Evolutionary conservation across 441 rosid species (phyloP).

Genomic region (Eutrema salsugineum): DNA sequence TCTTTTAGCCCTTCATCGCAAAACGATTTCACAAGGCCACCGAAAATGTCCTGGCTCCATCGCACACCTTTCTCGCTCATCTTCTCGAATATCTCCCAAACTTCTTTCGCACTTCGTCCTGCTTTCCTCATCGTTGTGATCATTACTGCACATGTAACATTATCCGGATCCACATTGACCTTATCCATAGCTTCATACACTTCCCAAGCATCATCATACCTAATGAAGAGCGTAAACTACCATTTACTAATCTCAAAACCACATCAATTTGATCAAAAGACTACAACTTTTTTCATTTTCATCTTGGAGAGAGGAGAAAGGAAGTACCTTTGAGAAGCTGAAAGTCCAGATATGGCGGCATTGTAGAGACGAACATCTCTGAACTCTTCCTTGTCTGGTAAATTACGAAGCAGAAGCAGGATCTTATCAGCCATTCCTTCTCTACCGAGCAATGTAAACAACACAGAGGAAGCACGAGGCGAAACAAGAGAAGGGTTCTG

Average conservation of each 20-base stretch:
- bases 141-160: slow-evolving; percentile 73
- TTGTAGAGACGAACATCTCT: slow-evolving; percentile 70
- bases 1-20: slow-evolving; percentile 80
- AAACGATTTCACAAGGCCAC: slow-evolving; percentile 71
- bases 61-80: slow-evolving; percentile 74
- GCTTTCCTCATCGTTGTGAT: slow-evolving; percentile 68
- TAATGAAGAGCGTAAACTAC: slow-evolving; percentile 3
- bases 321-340: slow-evolving; percentile 49
- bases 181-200: slow-evolving; percentile 67
- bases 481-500: slow-evolving; percentile 71
- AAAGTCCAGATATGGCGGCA: slow-evolving; percentile 71
- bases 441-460: slow-evolving; percentile 69
- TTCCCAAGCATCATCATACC: slow-evolving; percentile 74
- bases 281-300: not conserved
- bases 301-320: not conserved
- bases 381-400: slow-evolving; percentile 58
- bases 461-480: slow-evolving; percentile 60
- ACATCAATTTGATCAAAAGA: slow-evolving; percentile 9
- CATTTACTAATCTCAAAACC: not conserved
- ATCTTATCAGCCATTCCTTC: slow-evolving; percentile 59
- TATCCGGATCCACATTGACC: slow-evolving; percentile 55
- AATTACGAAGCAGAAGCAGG: slow-evolving; percentile 51
- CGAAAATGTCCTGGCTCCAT: slow-evolving; percentile 73
- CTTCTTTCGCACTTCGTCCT: slow-evolving; percentile 68
- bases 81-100: slow-evolving; percentile 70